Evolutionary conservation across 257 asterid genomes (phyloP), one percentile per base, ranked within the genome.

Genomic region (Solanum chilense): DNA sequence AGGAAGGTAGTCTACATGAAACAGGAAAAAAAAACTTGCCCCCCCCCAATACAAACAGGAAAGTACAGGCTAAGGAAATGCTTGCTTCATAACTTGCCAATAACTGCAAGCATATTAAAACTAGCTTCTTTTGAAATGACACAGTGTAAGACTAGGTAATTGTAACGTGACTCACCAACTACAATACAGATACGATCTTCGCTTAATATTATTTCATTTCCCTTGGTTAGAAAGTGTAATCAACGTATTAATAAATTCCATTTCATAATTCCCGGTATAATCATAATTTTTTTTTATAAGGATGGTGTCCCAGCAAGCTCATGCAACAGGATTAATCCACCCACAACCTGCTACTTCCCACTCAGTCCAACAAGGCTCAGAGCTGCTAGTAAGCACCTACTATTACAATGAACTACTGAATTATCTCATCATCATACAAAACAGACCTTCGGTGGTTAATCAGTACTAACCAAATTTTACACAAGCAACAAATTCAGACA

Each of bases 201-300:
- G 1, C 27, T 27, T 15, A 16, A 31, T 29, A 47, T 29, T 1
- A 80, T 27, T 78, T 78, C 42, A 27, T 78, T 45, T 78, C 66
- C 84, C 11, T 25, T 44, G 37, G 9, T 78, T 9, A 9, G 68
- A 45, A 45, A 80, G 5, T 25, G 68, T 16, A 80, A 10, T 27
- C 0, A 1, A 47, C 6, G 27, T 47, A 13, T 16, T 27, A 47
- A 9, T 80, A 5, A 44, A 20, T 80, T 45, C 42, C 42, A 80
- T 1, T 47, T 16, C 84, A 45, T 27, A 47, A 80, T 29, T 47
- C 42, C 27, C 5, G 1, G 68, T 15, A 80, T 27, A 44, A 27
- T 16, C 0, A 27, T 80, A 29, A 16, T 0, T 0, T 14, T 47
- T 45, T 3, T n/a, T 3, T 4, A 41, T 11, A 75, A 13, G 2